Evolutionary conservation across 495 filamentous ascomycete species (phyloP).

Genomic region (Aspergillus carlsbadensis): DNA sequence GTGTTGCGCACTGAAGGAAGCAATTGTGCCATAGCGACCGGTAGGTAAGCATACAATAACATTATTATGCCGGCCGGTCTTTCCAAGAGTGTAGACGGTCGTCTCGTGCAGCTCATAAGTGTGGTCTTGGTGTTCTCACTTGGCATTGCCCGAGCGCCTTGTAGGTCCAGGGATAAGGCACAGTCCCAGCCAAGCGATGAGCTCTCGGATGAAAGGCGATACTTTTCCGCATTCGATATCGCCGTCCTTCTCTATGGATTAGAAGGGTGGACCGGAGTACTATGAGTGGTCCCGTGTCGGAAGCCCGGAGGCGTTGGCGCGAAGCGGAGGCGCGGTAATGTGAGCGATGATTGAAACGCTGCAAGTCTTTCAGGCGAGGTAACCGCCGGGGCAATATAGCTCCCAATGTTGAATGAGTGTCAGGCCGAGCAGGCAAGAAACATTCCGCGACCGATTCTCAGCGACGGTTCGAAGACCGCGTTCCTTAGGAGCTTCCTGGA

Average conservation of each 20-base stretch:
- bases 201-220: background rate
- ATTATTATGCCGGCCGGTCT: slow-evolving; percentile 24
- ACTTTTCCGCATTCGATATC: background rate
- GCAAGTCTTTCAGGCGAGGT: too few relatives aligned
- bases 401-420: too few relatives aligned
- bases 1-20: slow-evolving; percentile 21
- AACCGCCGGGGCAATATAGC: too few relatives aligned
- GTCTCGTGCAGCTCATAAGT: slow-evolving; percentile 16
- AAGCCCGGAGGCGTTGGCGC: too few relatives aligned
- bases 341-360: too few relatives aligned
- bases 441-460: too few relatives aligned
- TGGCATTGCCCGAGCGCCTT: slow-evolving; percentile 27
- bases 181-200: slow-evolving; percentile 38
- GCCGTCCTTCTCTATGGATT: background rate
- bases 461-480: too few relatives aligned
- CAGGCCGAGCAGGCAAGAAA: too few relatives aligned
- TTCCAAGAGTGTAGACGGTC: slow-evolving; percentile 35
- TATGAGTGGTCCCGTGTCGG: too few relatives aligned
- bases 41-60: slow-evolving; percentile 31
- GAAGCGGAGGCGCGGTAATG: too few relatives aligned
- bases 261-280: too few relatives aligned
- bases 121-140: slow-evolving; percentile 23
- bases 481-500: too few relatives aligned
- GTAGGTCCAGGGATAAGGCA: slow-evolving; percentile 30
- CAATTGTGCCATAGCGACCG: slow-evolving; percentile 24